Evolutionary conservation across 495 filamentous ascomycete genomes (phyloP), one percentile per base, ranked within the genome.

Genomic region (Elaphomyces granulatus): DNA sequence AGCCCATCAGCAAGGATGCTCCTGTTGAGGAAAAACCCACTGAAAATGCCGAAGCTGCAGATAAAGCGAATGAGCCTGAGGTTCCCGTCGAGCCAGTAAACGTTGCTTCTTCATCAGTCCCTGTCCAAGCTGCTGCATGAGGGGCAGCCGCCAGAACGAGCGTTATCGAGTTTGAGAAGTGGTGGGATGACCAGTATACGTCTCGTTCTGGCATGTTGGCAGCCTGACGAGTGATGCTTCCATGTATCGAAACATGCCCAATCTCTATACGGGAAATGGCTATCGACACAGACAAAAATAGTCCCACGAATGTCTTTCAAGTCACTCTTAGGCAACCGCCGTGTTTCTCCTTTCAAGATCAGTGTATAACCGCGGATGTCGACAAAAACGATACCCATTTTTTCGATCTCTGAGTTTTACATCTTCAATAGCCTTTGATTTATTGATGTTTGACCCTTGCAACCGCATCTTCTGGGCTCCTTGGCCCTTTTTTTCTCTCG

Each of bases 101-200:
- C 43, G 55, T 61, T 21, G 26, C 50, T 18, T 32, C 63, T 31
- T 46, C 58, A 38, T 40, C 62, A 23, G 59, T 64, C 18, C 58
- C 65, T 19, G 67, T 70, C 36, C 64, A 68, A 59, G 65, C 67
- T 52, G 59, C 65, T 38, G 67, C 67, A 53, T 70, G 57, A 69
- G 61, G 37, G 46, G 45, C 44, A 43, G 42, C 47, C 32, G 38
- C 45, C 14, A 45, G 49, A 41, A 53, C 47, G 38, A 48, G 48
- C 40, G 44, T 56, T 34, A 43, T 57, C 28, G 60, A 64, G 49
- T 63, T 55, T 53, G 64, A 67, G 48, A 54, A 58, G 45, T 66
- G 59, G 62, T 66, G 62, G 64, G 61, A 64, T 42, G 32, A 52
- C 40, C 50, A 45, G 41, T 54, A 46, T 36, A 20, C 40, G 21